Evolutionary conservation across 169 alveolate genomes (phyloP).

Genomic region (Plasmodium blacklocki): DNA sequence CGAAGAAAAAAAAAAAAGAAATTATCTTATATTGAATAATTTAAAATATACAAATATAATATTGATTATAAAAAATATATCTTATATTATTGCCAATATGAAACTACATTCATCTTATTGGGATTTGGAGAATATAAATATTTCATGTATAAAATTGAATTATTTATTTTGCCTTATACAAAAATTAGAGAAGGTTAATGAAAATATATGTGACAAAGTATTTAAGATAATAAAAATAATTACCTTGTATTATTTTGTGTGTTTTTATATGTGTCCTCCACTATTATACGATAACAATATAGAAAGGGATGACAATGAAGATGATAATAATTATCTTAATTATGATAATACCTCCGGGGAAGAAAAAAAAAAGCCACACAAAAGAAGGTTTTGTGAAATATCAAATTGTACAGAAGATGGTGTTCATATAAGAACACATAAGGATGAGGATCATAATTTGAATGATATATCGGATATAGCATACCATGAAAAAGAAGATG

Average conservation of each 20-base stretch:
- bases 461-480: background rate
- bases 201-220: constrained; percentile 4
- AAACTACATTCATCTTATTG: background rate
- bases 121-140: too few species aligned
- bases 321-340: background rate
- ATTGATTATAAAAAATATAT: constrained; percentile 41
- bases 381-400: background rate
- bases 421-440: too few species aligned
- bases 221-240: constrained; percentile 24
- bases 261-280: constrained; percentile 26
- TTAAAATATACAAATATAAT: constrained; percentile 15
- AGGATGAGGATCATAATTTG: background rate
- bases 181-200: background rate
- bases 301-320: background rate
- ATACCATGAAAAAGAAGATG: background rate
- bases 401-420: background rate
- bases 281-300: background rate
- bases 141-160: background rate
- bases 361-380: background rate
- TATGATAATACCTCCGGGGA: background rate
- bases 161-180: constrained; percentile 32
- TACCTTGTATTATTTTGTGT: constrained; percentile 28
- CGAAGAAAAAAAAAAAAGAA: background rate
- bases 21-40: background rate
- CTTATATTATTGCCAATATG: constrained; percentile 52